Conservation (phyloP, 129 eudicot genomes). For the Flaveria brownii region DNA sequence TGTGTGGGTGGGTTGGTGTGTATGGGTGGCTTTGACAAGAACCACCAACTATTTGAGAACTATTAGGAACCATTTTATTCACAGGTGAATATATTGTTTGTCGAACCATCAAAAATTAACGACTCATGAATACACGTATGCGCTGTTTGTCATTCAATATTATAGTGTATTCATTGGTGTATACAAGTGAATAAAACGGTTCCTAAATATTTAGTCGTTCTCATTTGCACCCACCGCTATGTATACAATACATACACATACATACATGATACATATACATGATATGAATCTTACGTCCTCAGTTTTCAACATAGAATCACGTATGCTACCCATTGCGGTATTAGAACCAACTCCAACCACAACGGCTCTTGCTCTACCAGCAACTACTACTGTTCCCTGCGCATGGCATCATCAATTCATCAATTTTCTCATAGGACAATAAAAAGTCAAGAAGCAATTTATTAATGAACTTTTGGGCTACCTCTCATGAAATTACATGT, state of each 20-base stretch:
- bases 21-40: not conserved
- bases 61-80: not conserved
- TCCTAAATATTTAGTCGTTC: not conserved
- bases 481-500: not conserved
- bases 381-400: constrained; percentile 94
- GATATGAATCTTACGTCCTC: constrained; percentile 68
- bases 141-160: not conserved
- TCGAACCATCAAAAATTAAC: not conserved
- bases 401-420: constrained; percentile 29
- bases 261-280: not conserved
- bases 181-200: not conserved
- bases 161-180: not conserved
- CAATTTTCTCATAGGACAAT: constrained; percentile 4
- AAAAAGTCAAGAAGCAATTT: not conserved
- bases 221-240: not conserved
- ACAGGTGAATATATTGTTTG: not conserved
- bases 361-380: constrained; percentile 97
- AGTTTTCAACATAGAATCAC: constrained; percentile 93
- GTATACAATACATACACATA: not conserved
- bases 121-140: not conserved
- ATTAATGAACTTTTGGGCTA: not conserved
- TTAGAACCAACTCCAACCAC: constrained; percentile 95
- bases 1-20: too few species aligned
- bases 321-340: constrained; percentile 99
- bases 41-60: not conserved